Conservation (phyloP, 75 land plant genomes). For the Chamaecyparis obtusa region DNA sequence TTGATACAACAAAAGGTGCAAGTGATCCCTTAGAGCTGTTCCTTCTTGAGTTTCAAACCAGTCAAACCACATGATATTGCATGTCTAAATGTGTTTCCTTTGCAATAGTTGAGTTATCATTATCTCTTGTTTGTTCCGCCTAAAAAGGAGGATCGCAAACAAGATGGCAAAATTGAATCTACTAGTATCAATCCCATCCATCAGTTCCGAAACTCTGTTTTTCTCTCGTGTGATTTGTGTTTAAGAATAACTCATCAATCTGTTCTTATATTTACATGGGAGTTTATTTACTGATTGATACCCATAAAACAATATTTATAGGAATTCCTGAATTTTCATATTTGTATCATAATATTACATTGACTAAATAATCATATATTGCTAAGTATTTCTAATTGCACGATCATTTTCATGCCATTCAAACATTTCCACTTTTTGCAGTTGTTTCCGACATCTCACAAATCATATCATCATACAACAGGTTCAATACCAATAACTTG, state of each 20-base stretch:
- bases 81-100: not conserved
- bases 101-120: not conserved
- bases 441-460: not conserved
- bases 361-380: not conserved
- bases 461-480: not conserved
- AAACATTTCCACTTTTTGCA: not conserved
- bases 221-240: not conserved
- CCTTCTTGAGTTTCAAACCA: not conserved
- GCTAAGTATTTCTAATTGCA: not conserved
- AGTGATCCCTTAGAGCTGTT: not conserved
- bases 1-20: not conserved
- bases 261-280: not conserved
- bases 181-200: not conserved
- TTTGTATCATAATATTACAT: not conserved
- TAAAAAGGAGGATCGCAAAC: not conserved
- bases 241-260: not conserved
- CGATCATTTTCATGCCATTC: not conserved
- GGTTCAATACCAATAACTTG: not conserved
- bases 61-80: not conserved
- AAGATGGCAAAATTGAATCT: not conserved
- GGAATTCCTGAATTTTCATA: not conserved
- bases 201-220: not conserved
- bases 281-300: not conserved
- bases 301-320: too few species aligned
- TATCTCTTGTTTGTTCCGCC: not conserved